These are phyloP conservation scores for Gnetum montanum DNA, from an alignment of 75 land plant species.

Conservation along the genomic window DNA sequence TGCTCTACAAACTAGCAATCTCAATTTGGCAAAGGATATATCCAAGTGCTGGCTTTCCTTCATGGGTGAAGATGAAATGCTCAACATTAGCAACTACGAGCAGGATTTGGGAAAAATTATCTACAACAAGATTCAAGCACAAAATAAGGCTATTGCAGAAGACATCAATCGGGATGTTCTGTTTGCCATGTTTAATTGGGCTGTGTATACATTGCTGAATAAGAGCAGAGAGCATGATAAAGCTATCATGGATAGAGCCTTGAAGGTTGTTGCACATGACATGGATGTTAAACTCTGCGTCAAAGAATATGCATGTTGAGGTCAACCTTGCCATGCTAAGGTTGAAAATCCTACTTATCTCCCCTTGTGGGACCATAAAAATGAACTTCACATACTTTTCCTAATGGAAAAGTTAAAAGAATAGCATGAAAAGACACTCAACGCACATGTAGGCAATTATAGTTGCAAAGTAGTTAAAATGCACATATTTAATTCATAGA, in stretches of 20 bases:
- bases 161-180: conserved; percentile 22
- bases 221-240: conserved; percentile 31
- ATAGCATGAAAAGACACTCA: too few relatives aligned
- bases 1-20: conserved; percentile 22
- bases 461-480: too few relatives aligned
- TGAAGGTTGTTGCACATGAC: conserved; percentile 27
- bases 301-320: conserved; percentile 42
- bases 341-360: too few relatives aligned
- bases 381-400: too few relatives aligned
- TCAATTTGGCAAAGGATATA: conserved; percentile 21
- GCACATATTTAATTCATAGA: too few relatives aligned
- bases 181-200: conserved; percentile 63
- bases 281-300: conserved; percentile 41
- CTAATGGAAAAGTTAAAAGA: too few relatives aligned
- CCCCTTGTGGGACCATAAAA: too few relatives aligned
- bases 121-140: neutral
- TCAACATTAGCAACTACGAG: neutral
- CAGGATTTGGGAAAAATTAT: neutral
- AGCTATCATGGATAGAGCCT: conserved; percentile 32
- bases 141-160: neutral
- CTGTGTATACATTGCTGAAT: conserved; percentile 34
- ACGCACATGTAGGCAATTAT: too few relatives aligned
- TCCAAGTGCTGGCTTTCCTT: conserved; percentile 31
- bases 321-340: too few relatives aligned
- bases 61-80: conserved; percentile 1